Base-by-base conservation (phyloP, 371 early-diverging fungal species). In the Mortierella sp. region DNA sequence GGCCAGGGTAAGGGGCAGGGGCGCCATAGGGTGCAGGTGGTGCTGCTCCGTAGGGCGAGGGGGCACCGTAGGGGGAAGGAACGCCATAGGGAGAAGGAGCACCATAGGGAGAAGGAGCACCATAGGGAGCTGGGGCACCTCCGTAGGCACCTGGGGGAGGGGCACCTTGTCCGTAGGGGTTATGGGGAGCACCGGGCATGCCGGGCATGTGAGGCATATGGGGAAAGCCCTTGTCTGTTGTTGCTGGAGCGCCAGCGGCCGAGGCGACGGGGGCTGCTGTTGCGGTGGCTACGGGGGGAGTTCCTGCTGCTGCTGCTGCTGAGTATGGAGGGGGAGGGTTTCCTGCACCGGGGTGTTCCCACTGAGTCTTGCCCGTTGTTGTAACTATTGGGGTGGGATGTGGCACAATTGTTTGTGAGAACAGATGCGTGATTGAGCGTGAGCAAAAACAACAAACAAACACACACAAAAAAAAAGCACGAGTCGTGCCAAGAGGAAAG, bases 291-390 rank as follows among this genome's bases (percentile, higher is more conserved):
- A 29, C 64, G 43, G 79, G 50, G 10, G 55, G 73, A 34, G 45
- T 45, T 13, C 53, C 53, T 31, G 47, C 31, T 19, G 29, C 45
- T 44, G 45, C 14, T 44, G 44, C 47, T 31, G 44, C 45, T 9
- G 50, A 26, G 70, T 22, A 39, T 71, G 72, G 31, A 61, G 76
- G 26, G 75, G 79, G 34, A 73, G 80, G 41, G 70, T 39, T 1
- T 44, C 44, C 50, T 16, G 58, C 47, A 37, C 65, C 70, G n/a
- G 75, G 80, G 41, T 65, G 75, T 47, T 79, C 80, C 80, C 80
- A 79, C 43, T 79, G 80, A 4, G 80, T 66, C 69, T 79, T 74
- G 68, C 80, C 80, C 10, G 80, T 39, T 31, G 76, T 76, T 9
- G 80, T 79, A 37, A 75, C 80, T 79, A 43, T 44, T 22, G n/a